These are phyloP conservation scores for Adansonia grandidieri DNA, from an alignment of 441 rosid genomes.

Conservation along the genomic window DNA sequence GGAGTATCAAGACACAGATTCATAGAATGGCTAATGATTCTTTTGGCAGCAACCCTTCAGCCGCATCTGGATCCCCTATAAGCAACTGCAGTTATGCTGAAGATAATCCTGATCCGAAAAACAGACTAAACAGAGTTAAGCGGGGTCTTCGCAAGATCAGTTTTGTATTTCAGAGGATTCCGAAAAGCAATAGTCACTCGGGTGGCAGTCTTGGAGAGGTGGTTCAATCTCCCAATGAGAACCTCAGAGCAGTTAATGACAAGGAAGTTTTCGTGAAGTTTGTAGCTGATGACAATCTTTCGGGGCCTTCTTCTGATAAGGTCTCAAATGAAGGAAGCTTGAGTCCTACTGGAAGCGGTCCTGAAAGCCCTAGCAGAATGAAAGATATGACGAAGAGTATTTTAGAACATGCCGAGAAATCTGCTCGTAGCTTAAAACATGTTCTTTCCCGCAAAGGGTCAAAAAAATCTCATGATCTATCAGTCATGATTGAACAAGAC, in stretches of 20 bases:
- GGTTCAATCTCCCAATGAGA: slow-evolving; percentile 49
- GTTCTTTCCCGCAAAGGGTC: slow-evolving; percentile 70
- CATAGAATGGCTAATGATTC: not conserved
- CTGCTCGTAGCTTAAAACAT: slow-evolving; percentile 61
- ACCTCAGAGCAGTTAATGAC: slow-evolving; percentile 52
- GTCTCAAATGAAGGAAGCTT: slow-evolving; percentile 37
- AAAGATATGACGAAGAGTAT: slow-evolving; percentile 69
- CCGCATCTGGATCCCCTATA: slow-evolving; percentile 45
- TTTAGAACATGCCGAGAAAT: slow-evolving; percentile 65
- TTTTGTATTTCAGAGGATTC: slow-evolving; percentile 54
- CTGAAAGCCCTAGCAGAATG: slow-evolving; percentile 52
- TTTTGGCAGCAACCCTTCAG: slow-evolving; percentile 18
- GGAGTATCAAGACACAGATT: slow-evolving; percentile 41
- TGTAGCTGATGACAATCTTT: slow-evolving; percentile 49
- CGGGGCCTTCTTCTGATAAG: slow-evolving; percentile 43
- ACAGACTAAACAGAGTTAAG: slow-evolving; percentile 36
- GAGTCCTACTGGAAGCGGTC: slow-evolving; percentile 43
- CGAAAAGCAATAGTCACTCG: slow-evolving; percentile 48
- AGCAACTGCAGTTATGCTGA: slow-evolving; percentile 52
- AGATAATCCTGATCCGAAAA: slow-evolving; percentile 54
- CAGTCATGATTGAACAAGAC: slow-evolving; percentile 28
- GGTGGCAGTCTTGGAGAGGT: slow-evolving; percentile 42
- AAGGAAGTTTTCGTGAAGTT: slow-evolving; percentile 50
- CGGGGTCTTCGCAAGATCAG: slow-evolving; percentile 56
- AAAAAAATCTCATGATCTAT: slow-evolving; percentile 27